Percentiles rank a stretch among this genome's conserved stretches.
Evolutionary conservation across 768 basidiomycete genomes (phyloP).

Genomic region (Sporobolomyces phaffii): DNA sequence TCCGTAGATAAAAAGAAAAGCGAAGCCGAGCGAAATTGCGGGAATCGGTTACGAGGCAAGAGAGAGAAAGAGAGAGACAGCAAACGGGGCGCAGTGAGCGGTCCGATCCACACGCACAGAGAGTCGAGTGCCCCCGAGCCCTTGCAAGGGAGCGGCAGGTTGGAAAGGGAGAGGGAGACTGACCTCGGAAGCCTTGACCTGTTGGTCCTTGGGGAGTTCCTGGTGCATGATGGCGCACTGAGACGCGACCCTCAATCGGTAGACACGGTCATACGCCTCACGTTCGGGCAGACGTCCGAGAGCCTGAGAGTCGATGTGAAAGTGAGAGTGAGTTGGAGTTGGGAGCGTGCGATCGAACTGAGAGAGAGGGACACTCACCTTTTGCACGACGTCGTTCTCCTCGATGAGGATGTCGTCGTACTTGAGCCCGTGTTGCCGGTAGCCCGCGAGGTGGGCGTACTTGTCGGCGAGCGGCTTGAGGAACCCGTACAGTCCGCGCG

Average conservation of each 20-base stretch:
- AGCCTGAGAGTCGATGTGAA: conserved; percentile 55
- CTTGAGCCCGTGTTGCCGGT: conserved; percentile 73
- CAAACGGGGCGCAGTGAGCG: too few species aligned
- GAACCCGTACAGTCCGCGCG: conserved; percentile 60
- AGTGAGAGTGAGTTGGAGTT: too few species aligned
- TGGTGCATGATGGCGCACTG: conserved; percentile 74
- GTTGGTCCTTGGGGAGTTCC: conserved; percentile 71
- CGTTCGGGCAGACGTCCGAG: conserved; percentile 69
- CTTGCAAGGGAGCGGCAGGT: too few species aligned
- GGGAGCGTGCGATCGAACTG: too few species aligned
- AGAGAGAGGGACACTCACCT: conserved; percentile 50
- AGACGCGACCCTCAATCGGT: conserved; percentile 65
- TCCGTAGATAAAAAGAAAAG: background rate
- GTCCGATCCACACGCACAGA: too few species aligned
- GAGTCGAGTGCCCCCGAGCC: too few species aligned
- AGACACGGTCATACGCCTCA: conserved; percentile 83
- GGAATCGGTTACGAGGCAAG: background rate
- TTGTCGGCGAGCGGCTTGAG: conserved; percentile 72
- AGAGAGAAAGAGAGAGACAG: background rate
- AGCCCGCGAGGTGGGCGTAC: conserved; percentile 74
- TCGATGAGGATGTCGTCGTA: conserved; percentile 89
- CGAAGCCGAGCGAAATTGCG: background rate
- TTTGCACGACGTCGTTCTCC: conserved; percentile 69
- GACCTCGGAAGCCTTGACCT: conserved; percentile 71
- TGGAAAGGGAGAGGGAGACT: conserved; percentile 38